These are phyloP conservation scores for Chionographis japonica DNA, from an alignment of 106 monocot genomes.

Conservation along the genomic window DNA sequence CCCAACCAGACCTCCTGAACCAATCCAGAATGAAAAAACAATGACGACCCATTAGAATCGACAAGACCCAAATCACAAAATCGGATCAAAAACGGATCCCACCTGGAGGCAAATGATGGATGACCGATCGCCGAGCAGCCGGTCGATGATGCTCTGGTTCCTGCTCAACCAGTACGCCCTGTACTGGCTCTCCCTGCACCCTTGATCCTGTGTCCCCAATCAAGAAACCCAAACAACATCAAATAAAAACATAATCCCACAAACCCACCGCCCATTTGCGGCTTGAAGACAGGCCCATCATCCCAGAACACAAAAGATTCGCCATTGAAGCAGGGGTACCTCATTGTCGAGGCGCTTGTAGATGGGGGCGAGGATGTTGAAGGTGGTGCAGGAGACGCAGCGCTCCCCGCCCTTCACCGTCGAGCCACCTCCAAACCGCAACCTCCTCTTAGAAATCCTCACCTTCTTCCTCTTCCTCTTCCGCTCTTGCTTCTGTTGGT, in stretches of 20 bases:
- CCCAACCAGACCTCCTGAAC: constrained; percentile 68
- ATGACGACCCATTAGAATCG: neutral
- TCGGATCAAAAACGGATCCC: neutral
- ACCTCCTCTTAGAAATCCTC: neutral
- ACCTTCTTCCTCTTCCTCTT: neutral
- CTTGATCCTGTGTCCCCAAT: constrained; percentile 44
- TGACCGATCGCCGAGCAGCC: constrained; percentile 63
- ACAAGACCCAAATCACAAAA: neutral
- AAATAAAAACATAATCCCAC: neutral
- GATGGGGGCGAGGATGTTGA: constrained; percentile 86
- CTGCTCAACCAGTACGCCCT: constrained; percentile 74
- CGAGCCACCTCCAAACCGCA: neutral
- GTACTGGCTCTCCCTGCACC: constrained; percentile 76
- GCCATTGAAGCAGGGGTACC: constrained; percentile 14
- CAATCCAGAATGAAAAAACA: neutral
- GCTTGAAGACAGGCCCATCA: no score
- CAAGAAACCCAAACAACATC: constrained; percentile 4
- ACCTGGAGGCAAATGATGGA: constrained; percentile 98
- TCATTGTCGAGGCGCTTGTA: constrained; percentile 66
- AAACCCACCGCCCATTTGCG: neutral
- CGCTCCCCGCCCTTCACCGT: constrained; percentile 16
- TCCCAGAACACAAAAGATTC: neutral
- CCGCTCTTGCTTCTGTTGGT: no score
- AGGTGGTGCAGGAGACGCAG: constrained; percentile 66
- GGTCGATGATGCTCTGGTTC: constrained; percentile 78